These are phyloP conservation scores for Gossypium schwendimanii DNA, from an alignment of 441 rosid species.

Conservation along the genomic window DNA sequence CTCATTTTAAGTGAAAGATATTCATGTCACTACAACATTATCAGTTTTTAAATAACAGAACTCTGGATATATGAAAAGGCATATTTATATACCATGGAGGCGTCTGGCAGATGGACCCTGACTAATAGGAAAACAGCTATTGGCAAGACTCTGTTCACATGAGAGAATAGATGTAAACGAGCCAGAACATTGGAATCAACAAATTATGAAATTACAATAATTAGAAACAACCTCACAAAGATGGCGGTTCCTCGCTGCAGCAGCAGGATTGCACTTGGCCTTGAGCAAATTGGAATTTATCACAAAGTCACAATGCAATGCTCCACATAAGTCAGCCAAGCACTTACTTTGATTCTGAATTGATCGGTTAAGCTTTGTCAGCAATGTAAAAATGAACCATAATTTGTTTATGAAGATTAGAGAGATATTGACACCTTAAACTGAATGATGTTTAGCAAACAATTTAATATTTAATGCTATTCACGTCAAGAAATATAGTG, in stretches of 20 bases:
- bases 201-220: slow-evolving; percentile 4
- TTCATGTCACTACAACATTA: slow-evolving; percentile 9
- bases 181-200: slow-evolving; percentile 5
- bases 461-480: not conserved
- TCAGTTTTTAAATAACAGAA: slow-evolving; percentile 9
- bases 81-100: slow-evolving; percentile 59
- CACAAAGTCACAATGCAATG: slow-evolving; percentile 81
- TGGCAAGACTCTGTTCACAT: slow-evolving; percentile 68
- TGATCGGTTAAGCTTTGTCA: slow-evolving; percentile 19
- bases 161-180: slow-evolving; percentile 12
- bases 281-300: slow-evolving; percentile 52
- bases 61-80: slow-evolving; percentile 6
- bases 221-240: slow-evolving; percentile 73
- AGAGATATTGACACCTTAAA: not conserved
- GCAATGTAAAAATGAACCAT: slow-evolving; percentile 9
- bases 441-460: not conserved
- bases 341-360: slow-evolving; percentile 71
- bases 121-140: slow-evolving; percentile 77
- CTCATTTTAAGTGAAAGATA: not conserved
- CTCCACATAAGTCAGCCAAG: slow-evolving; percentile 92
- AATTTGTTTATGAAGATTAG: not conserved
- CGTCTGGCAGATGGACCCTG: slow-evolving; percentile 74
- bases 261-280: slow-evolving; percentile 86
- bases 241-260: slow-evolving; percentile 71
- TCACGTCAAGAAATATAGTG: not conserved